Evolutionary conservation across 805 yeast genomes (phyloP).

Genomic region (Clavispora phyllophila): DNA sequence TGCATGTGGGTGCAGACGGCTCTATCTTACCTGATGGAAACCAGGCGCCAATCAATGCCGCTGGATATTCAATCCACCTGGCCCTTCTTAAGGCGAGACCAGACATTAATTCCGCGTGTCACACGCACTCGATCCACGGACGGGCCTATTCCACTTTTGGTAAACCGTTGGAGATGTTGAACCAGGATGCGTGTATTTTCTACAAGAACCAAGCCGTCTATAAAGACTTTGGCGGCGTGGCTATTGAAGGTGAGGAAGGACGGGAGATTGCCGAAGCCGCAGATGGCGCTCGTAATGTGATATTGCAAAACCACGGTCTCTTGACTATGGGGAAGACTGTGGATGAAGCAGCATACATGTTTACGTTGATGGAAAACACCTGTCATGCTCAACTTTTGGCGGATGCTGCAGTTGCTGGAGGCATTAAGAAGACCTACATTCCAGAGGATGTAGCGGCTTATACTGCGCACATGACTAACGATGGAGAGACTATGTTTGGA

Average conservation of each 20-base stretch:
- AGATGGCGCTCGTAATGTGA: conserved; percentile 4
- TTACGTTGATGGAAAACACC: conserved; percentile 8
- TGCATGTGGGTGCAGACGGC: conserved; percentile 5
- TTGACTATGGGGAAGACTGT: conserved; percentile 10
- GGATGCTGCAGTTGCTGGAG: conserved; percentile 1
- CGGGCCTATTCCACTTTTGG: conserved; percentile 8
- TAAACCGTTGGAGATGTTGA: conserved; percentile 7
- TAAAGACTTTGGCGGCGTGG: conserved; percentile 9
- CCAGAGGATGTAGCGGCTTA: conserved; percentile 8
- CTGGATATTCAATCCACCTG: conserved; percentile 10
- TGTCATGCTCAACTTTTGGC: conserved; percentile 9
- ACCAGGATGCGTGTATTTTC: conserved; percentile 9
- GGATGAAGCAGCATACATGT: conserved; percentile 11
- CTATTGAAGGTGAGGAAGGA: conserved; percentile 9
- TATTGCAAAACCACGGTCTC: conserved; percentile 11
- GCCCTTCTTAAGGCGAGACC: conserved; percentile 7
- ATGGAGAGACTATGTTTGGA: conserved; percentile 7
- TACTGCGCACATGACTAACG: conserved; percentile 4
- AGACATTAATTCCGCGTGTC: conserved; percentile 10
- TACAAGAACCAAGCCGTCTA: conserved; percentile 6
- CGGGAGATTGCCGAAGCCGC: conserved; percentile 6
- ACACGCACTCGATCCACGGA: conserved; percentile 9
- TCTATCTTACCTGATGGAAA: conserved; percentile 7
- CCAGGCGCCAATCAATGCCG: conserved; percentile 9
- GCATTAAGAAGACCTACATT: conserved; percentile 1